Percentiles rank a stretch among this genome's conserved stretches.
Evolutionary conservation across 495 filamentous ascomycete genomes (phyloP).

Genomic region (Daldinia caldariorum): DNA sequence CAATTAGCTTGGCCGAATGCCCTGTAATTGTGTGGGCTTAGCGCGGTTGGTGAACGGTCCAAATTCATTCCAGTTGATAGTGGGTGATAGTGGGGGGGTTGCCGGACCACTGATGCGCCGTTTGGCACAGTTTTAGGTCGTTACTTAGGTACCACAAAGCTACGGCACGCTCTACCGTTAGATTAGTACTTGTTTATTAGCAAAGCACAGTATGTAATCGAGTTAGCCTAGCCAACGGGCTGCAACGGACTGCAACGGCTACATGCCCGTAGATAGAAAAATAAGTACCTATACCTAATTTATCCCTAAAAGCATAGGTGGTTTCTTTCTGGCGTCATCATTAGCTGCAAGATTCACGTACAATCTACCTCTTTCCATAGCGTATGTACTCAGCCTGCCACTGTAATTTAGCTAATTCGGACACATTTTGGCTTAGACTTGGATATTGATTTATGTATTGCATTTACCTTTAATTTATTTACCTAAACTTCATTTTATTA

Average conservation of each 20-base stretch:
- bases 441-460: conserved; percentile 6
- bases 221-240: conserved; percentile 15
- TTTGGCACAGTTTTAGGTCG: background rate
- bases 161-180: conserved; percentile 3
- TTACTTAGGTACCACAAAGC: background rate
- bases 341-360: conserved; percentile 36
- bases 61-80: conserved; percentile 39
- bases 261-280: conserved; percentile 20
- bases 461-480: background rate
- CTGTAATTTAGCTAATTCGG: background rate
- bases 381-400: too few relatives aligned
- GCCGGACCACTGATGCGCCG: conserved; percentile 9
- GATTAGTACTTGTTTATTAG: background rate
- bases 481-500: too few relatives aligned
- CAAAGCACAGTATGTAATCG: conserved; percentile 2
- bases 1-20: conserved; percentile 27
- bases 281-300: conserved; percentile 15
- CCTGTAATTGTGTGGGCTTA: conserved; percentile 39
- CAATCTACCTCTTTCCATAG: conserved; percentile 1
- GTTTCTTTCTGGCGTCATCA: conserved; percentile 40
- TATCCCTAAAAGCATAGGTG: conserved; percentile 10
- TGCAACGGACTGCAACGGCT: background rate
- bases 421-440: background rate
- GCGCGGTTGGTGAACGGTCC: conserved; percentile 39
- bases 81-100: conserved; percentile 14